Base-by-base conservation (phyloP, 176 grass and related monocot species). In the Poa annua region DNA sequence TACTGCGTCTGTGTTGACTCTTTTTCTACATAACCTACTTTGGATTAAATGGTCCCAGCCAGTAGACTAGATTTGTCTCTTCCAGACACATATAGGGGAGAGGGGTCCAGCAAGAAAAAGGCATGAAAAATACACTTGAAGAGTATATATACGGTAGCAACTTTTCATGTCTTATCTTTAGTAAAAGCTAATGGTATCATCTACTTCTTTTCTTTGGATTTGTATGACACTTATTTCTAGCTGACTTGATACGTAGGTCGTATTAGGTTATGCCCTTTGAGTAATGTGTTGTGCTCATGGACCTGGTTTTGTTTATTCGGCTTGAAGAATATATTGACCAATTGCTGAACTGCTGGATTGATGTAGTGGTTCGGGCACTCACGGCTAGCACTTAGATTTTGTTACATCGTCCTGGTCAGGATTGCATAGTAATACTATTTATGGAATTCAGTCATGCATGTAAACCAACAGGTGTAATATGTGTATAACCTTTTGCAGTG, bases 401-500 rank as follows among this genome's bases (percentile, higher is more conserved):
- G 8, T 79, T 77, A 49, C 2, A 0, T 51, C 80, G 60, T 49
- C 63, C 7, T 71, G 14, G 42, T 72, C 34, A 45, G 4, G 25
- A 60, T 65, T 78, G 0, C 36, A 14, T 11, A 55, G 35, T 42
- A 78, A 6, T 75, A 69, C 21, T 51, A 26, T 22, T 41, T 71
- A 39, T 71, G 20, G 54, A 36, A 89, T 55, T 80, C 20, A 71
- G 6, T 62, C 51, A 25, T 85, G 34, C 64, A 20, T n/a, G 11
- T 47, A 33, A 72, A 63, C 78, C 25, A 56, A 85, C 74, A 33
- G 13, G 39, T 76, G 63, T 54, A 67, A 45, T 72, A 42, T 80
- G 4, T 77, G 35, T 34, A 50, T 85, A 71, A 82, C 73, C 54
- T 77, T 36, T 81, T 73, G 65, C 68, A 74, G 90, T 81, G 86